Conservation (phyloP, 2,329 filamentous ascomycete species). For the Stemphylium vesicarium region DNA sequence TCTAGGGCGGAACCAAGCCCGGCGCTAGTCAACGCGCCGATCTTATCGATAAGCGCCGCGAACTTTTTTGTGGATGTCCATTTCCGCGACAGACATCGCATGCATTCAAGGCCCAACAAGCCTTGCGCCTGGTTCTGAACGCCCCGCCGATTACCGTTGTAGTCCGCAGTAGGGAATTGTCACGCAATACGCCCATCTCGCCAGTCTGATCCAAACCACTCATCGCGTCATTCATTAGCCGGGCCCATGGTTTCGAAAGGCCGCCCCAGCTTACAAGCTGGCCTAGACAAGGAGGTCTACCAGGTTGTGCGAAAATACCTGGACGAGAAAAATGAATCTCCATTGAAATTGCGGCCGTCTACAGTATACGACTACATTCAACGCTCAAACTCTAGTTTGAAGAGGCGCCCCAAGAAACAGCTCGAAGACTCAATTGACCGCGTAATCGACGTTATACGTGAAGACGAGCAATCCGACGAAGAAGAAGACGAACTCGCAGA, state of each 20-base stretch:
- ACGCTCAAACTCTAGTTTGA: conserved; percentile 83
- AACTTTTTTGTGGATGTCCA: conserved; percentile 32
- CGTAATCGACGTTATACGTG: conserved; percentile 74
- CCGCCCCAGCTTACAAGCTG: conserved; percentile 44
- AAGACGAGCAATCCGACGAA: conserved; percentile 60
- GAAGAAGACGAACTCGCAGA: conserved; percentile 60
- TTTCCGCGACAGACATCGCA: background rate
- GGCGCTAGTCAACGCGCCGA: conserved; percentile 11
- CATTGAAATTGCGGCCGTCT: conserved; percentile 62
- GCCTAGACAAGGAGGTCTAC: conserved; percentile 65
- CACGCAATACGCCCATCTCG: background rate
- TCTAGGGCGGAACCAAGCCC: conserved; percentile 14
- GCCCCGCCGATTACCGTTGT: background rate
- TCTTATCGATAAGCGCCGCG: conserved; percentile 41
- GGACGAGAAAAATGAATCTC: conserved; percentile 62
- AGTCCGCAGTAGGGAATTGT: too few species aligned
- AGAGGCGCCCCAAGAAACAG: conserved; percentile 78
- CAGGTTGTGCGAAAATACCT: conserved; percentile 79
- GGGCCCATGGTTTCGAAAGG: conserved; percentile 36
- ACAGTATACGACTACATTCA: conserved; percentile 81
- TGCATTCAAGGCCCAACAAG: background rate
- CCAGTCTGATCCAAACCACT: background rate
- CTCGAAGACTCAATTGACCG: conserved; percentile 87
- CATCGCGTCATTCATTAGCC: background rate
- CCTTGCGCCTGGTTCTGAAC: background rate